Conservation (phyloP, 2,329 filamentous ascomycete genomes). For the Neonectria sp. region DNA sequence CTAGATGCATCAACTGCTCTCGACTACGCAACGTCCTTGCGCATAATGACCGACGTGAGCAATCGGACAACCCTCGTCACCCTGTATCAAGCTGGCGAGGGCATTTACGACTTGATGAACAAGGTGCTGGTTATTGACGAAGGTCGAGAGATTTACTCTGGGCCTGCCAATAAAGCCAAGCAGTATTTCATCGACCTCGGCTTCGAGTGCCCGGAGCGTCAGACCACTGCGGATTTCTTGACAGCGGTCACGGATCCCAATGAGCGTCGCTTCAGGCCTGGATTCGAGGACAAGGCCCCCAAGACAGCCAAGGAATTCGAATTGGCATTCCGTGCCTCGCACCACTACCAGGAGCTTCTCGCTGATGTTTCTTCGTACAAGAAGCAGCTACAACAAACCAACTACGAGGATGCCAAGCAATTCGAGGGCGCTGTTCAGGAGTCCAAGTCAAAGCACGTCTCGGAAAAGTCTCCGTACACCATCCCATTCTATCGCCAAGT, state of each 20-base stretch:
- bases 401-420: constrained; percentile 72
- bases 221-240: constrained; percentile 68
- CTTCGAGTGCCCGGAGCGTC: constrained; percentile 77
- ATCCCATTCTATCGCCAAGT: constrained; percentile 83
- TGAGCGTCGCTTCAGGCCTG: constrained; percentile 77
- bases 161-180: constrained; percentile 72
- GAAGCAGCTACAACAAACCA: constrained; percentile 62
- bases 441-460: constrained; percentile 78
- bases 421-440: constrained; percentile 79
- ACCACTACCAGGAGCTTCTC: constrained; percentile 71
- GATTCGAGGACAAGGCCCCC: constrained; percentile 75
- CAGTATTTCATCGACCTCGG: constrained; percentile 67
- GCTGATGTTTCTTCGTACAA: constrained; percentile 69
- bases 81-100: constrained; percentile 61
- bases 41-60: constrained; percentile 83
- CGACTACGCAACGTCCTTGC: constrained; percentile 80
- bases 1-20: constrained; percentile 84
- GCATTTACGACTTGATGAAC: constrained; percentile 73
- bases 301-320: constrained; percentile 79
- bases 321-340: constrained; percentile 74
- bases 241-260: constrained; percentile 69
- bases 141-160: constrained; percentile 78
- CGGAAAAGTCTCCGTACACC: constrained; percentile 80
- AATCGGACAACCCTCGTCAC: constrained; percentile 68
- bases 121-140: constrained; percentile 85